Evolutionary conservation across 208 protist genomes (phyloP).

Genomic region (Trypanosoma scelopori): DNA sequence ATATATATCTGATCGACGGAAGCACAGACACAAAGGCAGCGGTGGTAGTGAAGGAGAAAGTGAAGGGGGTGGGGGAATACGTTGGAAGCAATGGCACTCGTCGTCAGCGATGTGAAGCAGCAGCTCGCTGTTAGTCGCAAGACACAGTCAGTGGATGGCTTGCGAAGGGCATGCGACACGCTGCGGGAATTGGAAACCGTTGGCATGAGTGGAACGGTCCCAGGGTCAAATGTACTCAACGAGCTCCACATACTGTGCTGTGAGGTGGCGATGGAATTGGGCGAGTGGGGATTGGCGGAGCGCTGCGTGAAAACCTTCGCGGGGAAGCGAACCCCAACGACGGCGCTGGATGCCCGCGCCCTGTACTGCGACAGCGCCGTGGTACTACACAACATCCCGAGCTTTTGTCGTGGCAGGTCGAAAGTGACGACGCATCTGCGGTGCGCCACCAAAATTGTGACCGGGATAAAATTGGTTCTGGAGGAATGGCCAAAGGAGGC

Average conservation of each 20-base stretch:
- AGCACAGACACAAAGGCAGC: neutral
- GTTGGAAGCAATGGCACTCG: constrained; percentile 23
- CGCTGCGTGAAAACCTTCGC: constrained; percentile 37
- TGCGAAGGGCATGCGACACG: constrained; percentile 29
- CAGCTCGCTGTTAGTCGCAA: constrained; percentile 29
- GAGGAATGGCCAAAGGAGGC: constrained; percentile 66
- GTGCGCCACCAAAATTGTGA: constrained; percentile 51
- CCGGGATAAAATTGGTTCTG: constrained; percentile 62
- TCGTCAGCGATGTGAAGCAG: constrained; percentile 36
- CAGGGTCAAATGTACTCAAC: constrained; percentile 21
- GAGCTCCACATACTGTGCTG: constrained; percentile 75
- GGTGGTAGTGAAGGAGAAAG: neutral
- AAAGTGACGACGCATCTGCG: constrained; percentile 44
- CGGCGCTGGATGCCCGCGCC: constrained; percentile 46
- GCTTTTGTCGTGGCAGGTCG: constrained; percentile 31
- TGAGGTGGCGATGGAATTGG: constrained; percentile 67
- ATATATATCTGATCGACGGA: neutral
- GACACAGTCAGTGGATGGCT: constrained; percentile 18
- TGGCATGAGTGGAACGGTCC: neutral
- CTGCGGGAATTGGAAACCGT: constrained; percentile 22
- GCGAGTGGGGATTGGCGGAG: constrained; percentile 57
- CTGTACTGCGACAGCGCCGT: constrained; percentile 71
- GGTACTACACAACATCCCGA: constrained; percentile 38
- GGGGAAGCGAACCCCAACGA: constrained; percentile 33
- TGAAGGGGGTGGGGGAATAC: neutral